These are phyloP conservation scores for Puccinia polysora DNA, from an alignment of 1,284 basidiomycete genomes.

Conservation along the genomic window DNA sequence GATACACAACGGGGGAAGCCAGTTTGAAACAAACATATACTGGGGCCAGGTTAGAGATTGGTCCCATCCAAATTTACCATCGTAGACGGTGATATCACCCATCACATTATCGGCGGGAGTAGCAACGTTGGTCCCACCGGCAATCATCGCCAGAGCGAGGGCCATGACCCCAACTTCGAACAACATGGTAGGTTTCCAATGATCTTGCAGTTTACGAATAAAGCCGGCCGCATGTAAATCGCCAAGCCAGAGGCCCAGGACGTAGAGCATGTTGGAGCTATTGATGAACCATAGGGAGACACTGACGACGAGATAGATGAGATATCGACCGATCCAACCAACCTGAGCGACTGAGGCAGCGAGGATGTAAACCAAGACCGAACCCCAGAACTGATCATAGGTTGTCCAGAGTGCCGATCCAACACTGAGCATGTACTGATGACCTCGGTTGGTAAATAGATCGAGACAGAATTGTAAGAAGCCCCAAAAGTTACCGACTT, in stretches of 20 bases:
- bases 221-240: slow-evolving; percentile 54
- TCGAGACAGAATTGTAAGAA: slow-evolving; percentile 53
- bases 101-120: slow-evolving; percentile 51
- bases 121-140: slow-evolving; percentile 52
- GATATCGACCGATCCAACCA: slow-evolving; percentile 51
- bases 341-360: slow-evolving; percentile 53
- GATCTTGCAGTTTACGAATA: slow-evolving; percentile 54
- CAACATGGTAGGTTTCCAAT: slow-evolving; percentile 53
- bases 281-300: slow-evolving; percentile 51
- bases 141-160: slow-evolving; percentile 51
- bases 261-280: slow-evolving; percentile 52
- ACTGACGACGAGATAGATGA: slow-evolving; percentile 51
- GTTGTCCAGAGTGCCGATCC: slow-evolving; percentile 55
- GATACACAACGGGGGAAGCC: slow-evolving; percentile 48
- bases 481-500: slow-evolving; percentile 53
- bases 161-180: slow-evolving; percentile 52
- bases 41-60: slow-evolving; percentile 51
- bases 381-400: slow-evolving; percentile 55
- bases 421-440: slow-evolving; percentile 54
- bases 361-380: slow-evolving; percentile 54
- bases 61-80: slow-evolving; percentile 53
- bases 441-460: slow-evolving; percentile 54
- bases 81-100: slow-evolving; percentile 51
- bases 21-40: slow-evolving; percentile 53
- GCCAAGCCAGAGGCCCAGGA: slow-evolving; percentile 53